Evolutionary conservation across 352 stramenopile species (phyloP), one percentile per base, ranked within the genome.

Genomic region (Globisporangium okanoganense): DNA sequence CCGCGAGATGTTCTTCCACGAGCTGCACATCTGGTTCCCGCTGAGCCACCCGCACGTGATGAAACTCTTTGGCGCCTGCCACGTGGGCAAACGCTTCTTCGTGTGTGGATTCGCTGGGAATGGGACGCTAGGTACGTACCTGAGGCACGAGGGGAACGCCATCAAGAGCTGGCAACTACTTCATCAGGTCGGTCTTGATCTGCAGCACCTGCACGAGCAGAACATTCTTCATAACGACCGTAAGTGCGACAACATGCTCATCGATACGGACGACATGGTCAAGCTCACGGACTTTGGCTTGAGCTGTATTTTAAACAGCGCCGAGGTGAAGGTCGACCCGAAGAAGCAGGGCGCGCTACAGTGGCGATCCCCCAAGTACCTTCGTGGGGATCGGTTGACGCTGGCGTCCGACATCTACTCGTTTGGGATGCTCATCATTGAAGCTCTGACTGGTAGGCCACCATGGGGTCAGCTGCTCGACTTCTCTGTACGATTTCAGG

Each of bases 271-370:
- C 13, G 54, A 64, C 0, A 33, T 47, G 2, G 56, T 43, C 3
- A 71, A 75, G 47, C 10, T 75, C 6, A 38, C 50, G 0, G 67
- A 69, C 35, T 74, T 74, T 69, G 67, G 67, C 5, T 38, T 62
- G 20, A 69, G 60, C 20, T 48, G 25, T 9, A 25, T 52, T 2
- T 38, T 51, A 12, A 49, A 27, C 35, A n/a, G 29, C 35, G 25
- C 31, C 14, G 45, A 56, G 25, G 31, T 29, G 22, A 25, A 56
- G 33, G 31, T 49, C 18, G 41, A 61, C 18, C 3, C 22, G 14
- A 56, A 49, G 12, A 20, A 27, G 10, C 7, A 25, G 25, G 58
- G 58, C 1, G 56, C 60, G 2, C 45, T 58, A 20, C 58, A 36
- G 3, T 73, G 62, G 62, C 64, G 57, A 18, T 61, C 62, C 5